These are phyloP conservation scores for Beauveria brongniartii DNA, from an alignment of 2,329 filamentous ascomycete genomes.

Conservation along the genomic window DNA sequence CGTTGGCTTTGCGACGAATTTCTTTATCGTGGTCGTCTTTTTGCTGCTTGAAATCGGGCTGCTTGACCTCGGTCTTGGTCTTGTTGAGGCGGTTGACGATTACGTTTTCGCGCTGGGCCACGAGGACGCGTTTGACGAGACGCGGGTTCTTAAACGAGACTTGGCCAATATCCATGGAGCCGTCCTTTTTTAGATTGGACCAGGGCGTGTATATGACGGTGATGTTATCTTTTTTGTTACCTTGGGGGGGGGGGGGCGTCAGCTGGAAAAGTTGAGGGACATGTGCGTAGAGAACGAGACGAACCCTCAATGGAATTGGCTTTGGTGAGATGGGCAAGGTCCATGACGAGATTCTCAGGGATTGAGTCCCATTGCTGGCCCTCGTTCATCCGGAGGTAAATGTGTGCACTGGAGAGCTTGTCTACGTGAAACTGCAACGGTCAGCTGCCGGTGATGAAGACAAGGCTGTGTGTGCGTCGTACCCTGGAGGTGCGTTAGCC, in stretches of 20 bases:
- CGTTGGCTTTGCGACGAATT: constrained; percentile 64
- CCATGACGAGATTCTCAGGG: constrained; percentile 63
- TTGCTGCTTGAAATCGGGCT: constrained; percentile 71
- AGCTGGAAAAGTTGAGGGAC: background rate
- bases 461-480: constrained; percentile 10
- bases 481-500: constrained; percentile 19
- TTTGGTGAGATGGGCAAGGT: constrained; percentile 96
- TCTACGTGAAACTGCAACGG: constrained; percentile 78
- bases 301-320: constrained; percentile 94
- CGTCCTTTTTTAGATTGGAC: constrained; percentile 92
- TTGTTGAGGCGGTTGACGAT: constrained; percentile 98
- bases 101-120: constrained; percentile 72
- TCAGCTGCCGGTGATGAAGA: background rate
- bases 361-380: constrained; percentile 80
- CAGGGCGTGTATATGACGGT: constrained; percentile 96
- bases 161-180: constrained; percentile 90
- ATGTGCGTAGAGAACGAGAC: constrained; percentile 13
- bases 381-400: constrained; percentile 79
- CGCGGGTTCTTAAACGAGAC: constrained; percentile 77
- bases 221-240: constrained; percentile 98
- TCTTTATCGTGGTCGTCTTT: constrained; percentile 68
- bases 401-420: constrained; percentile 92
- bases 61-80: constrained; percentile 77
- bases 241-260: constrained; percentile 30
- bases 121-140: constrained; percentile 72